Evolutionary conservation across 495 filamentous ascomycete species (phyloP), one percentile per base, ranked within the genome.

Genomic region (Lentithecium fluviatile): DNA sequence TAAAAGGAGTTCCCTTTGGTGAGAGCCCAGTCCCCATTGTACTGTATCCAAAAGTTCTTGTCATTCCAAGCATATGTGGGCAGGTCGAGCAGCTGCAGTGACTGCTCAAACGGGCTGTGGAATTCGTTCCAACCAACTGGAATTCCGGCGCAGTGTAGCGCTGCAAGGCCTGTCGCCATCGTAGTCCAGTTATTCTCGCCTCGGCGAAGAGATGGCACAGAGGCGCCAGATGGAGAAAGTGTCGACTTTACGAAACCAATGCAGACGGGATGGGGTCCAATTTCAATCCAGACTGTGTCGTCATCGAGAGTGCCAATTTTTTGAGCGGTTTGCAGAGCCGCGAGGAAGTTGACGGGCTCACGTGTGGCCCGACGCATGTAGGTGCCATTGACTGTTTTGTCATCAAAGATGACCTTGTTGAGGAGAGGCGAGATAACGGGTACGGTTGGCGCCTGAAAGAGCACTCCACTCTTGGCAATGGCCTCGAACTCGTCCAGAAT

Each of bases 381-480:
- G 21, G 69, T 57, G 3, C 80, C 71, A 62, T 79, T 75, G 58
- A 94, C 78, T 4, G 77, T 60, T 17, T 83, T 79, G 25, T 72
- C 65, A 17, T 83, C 82, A 25, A 71, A 72, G 37, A 91, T 66
- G 1, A 88, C 77, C 38, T 82, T 80, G 19, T 82, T 82, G 5
- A 85, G 76, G 0, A 91, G 77, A 50, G 89, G 83, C 17, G 87
- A 92, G 42, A 91, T 84, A 32, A 90, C 76, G 4, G 88, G 83
- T n/a, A 90, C 75, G n/a, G 73, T 73, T 6, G 86, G 84, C 12
- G 76, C 61, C 20, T 81, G 71, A 73, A 88, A 91, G 19, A 62
- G 76, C 19, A 92, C 78, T 2, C 78, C 74, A 36, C 11, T 15
- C 15, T 71, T 73, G 1, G 85, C 85, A 37, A 85, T 67, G 2